Conservation (phyloP, 352 stramenopile genomes). For the Globisporangium cystogenes region DNA sequence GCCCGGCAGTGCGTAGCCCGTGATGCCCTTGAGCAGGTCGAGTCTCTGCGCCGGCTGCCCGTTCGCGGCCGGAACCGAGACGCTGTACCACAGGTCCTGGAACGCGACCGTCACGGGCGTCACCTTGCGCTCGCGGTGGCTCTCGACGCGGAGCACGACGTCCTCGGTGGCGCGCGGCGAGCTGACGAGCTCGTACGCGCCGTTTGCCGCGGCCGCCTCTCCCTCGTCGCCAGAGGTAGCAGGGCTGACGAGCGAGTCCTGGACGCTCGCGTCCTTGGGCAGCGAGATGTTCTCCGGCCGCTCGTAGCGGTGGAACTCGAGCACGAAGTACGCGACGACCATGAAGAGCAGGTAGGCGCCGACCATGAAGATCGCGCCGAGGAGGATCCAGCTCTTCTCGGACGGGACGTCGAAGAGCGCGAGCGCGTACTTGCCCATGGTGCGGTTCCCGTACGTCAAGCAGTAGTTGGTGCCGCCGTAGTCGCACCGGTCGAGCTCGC, state of each 20-base stretch:
- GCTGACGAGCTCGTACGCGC: slow-evolving; percentile 21
- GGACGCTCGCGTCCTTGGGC: slow-evolving; percentile 13
- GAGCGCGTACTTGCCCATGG: slow-evolving; percentile 47
- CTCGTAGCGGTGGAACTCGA: slow-evolving; percentile 65
- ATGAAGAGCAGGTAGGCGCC: slow-evolving; percentile 52
- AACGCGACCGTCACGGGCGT: slow-evolving; percentile 46
- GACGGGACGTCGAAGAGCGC: slow-evolving; percentile 36
- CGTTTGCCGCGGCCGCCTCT: not conserved
- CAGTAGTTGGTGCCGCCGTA: slow-evolving; percentile 42
- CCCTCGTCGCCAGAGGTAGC: slow-evolving; percentile 4
- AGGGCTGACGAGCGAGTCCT: slow-evolving; percentile 2
- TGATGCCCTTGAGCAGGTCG: slow-evolving; percentile 55
- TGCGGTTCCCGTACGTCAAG: slow-evolving; percentile 21
- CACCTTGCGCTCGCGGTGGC: slow-evolving; percentile 18
- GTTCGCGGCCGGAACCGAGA: slow-evolving; percentile 29
- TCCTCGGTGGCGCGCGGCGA: slow-evolving; percentile 17
- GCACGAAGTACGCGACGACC: slow-evolving; percentile 32
- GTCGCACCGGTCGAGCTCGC: slow-evolving; percentile 25
- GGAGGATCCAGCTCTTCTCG: slow-evolving; percentile 37
- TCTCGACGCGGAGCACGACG: slow-evolving; percentile 24
- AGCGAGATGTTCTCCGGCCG: slow-evolving; percentile 38
- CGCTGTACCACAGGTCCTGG: slow-evolving; percentile 54
- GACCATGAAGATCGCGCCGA: slow-evolving; percentile 40
- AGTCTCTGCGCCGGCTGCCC: slow-evolving; percentile 21
- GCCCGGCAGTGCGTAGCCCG: slow-evolving; percentile 44